phyloP scores from a whole-genome alignment of 208 protist genomes.

The Leishmania guyanensis region DNA sequence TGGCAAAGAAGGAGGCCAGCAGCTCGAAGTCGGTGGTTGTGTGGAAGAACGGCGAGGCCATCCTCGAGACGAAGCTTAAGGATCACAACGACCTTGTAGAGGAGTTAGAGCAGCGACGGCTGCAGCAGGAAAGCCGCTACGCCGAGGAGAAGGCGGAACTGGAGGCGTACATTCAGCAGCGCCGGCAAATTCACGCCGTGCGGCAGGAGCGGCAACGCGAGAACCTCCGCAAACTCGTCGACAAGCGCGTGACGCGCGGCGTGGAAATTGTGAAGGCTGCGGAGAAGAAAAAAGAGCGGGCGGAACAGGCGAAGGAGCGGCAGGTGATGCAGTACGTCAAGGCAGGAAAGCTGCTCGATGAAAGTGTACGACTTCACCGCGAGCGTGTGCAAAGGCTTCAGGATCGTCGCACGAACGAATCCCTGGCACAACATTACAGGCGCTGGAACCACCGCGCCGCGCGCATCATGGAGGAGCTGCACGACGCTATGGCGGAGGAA shows the following conservation, averaged over 20 bases:
- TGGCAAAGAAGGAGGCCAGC: slow-evolving; percentile 37
- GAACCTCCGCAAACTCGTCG: slow-evolving; percentile 48
- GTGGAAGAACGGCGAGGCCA: slow-evolving; percentile 47
- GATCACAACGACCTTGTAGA: slow-evolving; percentile 51
- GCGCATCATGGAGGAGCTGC: slow-evolving; percentile 72
- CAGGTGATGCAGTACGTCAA: slow-evolving; percentile 48
- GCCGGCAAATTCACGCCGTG: slow-evolving; percentile 30
- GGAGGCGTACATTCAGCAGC: slow-evolving; percentile 50
- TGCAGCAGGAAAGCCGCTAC: slow-evolving; percentile 60
- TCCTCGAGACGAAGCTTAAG: slow-evolving; percentile 40
- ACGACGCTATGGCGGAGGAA: slow-evolving; percentile 33
- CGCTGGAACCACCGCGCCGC: slow-evolving; percentile 80
- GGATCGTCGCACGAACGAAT: slow-evolving; percentile 37
- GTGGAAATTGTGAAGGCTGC: slow-evolving; percentile 58
- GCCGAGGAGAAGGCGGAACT: slow-evolving; percentile 52
- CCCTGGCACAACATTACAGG: slow-evolving; percentile 62
- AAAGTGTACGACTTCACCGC: slow-evolving; percentile 52
- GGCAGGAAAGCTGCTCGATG: slow-evolving; percentile 34
- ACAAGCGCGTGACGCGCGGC: slow-evolving; percentile 55
- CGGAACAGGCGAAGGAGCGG: slow-evolving; percentile 38
- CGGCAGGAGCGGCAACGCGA: slow-evolving; percentile 50
- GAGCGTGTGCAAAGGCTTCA: slow-evolving; percentile 51
- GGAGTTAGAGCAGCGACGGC: slow-evolving; percentile 56
- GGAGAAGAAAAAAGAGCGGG: slow-evolving; percentile 54
- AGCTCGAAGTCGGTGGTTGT: slow-evolving; percentile 46